Evolutionary conservation across 2,329 filamentous ascomycete species (phyloP).

Genomic region (Aspergillus neotritici): DNA sequence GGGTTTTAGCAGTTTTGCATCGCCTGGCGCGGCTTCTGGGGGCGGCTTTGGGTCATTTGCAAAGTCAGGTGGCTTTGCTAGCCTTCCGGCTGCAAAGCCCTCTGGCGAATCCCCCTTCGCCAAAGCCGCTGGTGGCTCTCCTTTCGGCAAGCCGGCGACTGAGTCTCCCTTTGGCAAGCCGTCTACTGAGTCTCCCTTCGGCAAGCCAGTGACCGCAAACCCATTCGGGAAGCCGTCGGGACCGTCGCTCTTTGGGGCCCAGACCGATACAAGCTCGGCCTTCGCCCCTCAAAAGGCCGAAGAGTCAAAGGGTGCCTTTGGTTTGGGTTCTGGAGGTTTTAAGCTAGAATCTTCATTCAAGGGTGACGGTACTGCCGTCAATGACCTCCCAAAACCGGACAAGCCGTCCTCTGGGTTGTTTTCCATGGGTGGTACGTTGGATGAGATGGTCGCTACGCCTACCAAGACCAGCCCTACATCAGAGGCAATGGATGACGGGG

Average conservation of each 20-base stretch:
- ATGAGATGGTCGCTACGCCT: conserved; percentile 34
- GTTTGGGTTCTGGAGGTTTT: conserved; percentile 30
- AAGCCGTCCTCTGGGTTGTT: conserved; percentile 31
- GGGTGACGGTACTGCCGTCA: conserved; percentile 35
- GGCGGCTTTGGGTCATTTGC: conserved; percentile 35
- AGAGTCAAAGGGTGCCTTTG: conserved; percentile 27
- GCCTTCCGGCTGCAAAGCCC: conserved; percentile 21
- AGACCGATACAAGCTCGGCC: conserved; percentile 17
- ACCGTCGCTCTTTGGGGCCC: conserved; percentile 27
- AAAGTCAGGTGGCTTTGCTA: conserved; percentile 19
- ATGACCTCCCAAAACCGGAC: conserved; percentile 37
- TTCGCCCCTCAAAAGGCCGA: conserved; percentile 25
- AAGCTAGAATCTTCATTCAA: conserved; percentile 42
- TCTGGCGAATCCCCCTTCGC: conserved; percentile 25
- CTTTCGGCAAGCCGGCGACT: conserved; percentile 12
- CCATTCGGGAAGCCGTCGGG: conserved; percentile 27
- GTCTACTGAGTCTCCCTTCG: conserved; percentile 22
- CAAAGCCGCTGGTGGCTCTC: conserved; percentile 16
- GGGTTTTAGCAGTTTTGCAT: conserved; percentile 15
- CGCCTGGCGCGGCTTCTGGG: conserved; percentile 15
- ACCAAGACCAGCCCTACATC: conserved; percentile 28
- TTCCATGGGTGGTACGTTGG: conserved; percentile 36
- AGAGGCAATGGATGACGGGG: conserved; percentile 35
- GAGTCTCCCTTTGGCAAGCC: conserved; percentile 19
- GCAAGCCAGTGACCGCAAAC: conserved; percentile 18